Percentiles rank a stretch among this genome's conserved stretches.
Conservation (phyloP, 2,329 filamentous ascomycete genomes). For the Fusarium chlamydosporum region DNA sequence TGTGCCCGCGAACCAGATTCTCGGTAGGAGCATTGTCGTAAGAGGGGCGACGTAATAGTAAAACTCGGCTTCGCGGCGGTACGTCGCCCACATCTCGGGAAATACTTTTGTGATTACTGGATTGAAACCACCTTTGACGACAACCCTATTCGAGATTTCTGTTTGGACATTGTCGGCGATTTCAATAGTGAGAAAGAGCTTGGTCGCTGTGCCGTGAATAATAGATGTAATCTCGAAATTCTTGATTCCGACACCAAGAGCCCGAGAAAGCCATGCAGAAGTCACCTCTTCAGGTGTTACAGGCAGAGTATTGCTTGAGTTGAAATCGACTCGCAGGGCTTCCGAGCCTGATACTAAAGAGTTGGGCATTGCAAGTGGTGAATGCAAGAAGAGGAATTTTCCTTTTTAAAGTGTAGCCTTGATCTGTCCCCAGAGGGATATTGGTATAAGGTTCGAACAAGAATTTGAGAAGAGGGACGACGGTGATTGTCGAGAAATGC, state of each 20-base stretch:
- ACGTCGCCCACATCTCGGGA: slow-evolving; percentile 4
- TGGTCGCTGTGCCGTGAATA: slow-evolving; percentile 13
- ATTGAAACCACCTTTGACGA: slow-evolving; percentile 1
- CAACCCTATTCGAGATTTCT: background rate
- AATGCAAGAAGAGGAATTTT: background rate
- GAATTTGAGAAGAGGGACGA: background rate
- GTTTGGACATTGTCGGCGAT: background rate
- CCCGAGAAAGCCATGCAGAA: slow-evolving; percentile 5
- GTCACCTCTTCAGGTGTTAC: slow-evolving; percentile 7
- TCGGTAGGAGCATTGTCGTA: background rate
- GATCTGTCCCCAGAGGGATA: no score
- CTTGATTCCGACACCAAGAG: background rate
- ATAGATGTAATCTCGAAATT: background rate
- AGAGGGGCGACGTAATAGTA: slow-evolving; percentile 2
- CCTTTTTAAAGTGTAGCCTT: no score
- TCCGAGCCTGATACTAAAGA: slow-evolving; percentile 8
- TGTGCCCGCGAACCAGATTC: background rate
- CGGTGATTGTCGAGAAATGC: background rate
- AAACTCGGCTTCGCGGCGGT: slow-evolving; percentile 11
- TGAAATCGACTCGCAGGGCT: background rate
- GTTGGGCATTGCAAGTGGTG: background rate
- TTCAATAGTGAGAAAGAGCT: background rate
- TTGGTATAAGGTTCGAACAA: no score
- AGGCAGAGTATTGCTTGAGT: background rate
- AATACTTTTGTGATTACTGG: background rate